phyloP scores from a whole-genome alignment of 2,329 filamentous ascomycete genomes.

The Corinectria fuckeliana region DNA sequence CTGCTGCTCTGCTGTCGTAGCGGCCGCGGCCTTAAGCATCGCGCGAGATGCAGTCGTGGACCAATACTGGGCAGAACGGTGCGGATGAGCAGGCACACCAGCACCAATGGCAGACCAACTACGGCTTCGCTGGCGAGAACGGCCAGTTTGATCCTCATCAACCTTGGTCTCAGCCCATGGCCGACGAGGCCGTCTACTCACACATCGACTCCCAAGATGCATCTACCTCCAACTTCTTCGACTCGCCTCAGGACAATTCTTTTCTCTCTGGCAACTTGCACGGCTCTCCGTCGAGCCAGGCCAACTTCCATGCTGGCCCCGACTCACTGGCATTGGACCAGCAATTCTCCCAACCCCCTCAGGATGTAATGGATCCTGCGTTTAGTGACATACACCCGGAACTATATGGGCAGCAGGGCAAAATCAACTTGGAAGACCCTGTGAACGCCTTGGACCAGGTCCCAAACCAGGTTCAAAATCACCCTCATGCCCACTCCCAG shows the following conservation, averaged over 20 bases:
- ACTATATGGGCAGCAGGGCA: slow-evolving; percentile 46
- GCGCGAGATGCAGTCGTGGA: slow-evolving; percentile 51
- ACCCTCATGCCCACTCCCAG: slow-evolving; percentile 42
- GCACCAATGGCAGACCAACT: slow-evolving; percentile 45
- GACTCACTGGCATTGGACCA: slow-evolving; percentile 42
- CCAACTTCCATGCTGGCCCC: slow-evolving; percentile 42
- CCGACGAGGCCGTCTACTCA: slow-evolving; percentile 43
- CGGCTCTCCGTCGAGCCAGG: slow-evolving; percentile 37
- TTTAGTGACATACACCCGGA: slow-evolving; percentile 48
- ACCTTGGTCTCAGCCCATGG: slow-evolving; percentile 46
- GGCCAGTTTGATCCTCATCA: slow-evolving; percentile 49
- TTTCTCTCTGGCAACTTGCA: slow-evolving; percentile 42
- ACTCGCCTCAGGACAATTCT: slow-evolving; percentile 42
- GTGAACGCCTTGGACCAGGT: slow-evolving; percentile 42
- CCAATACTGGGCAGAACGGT: slow-evolving; percentile 46
- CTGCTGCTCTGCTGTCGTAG: slow-evolving; percentile 30
- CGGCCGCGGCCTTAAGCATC: slow-evolving; percentile 31
- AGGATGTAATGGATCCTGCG: slow-evolving; percentile 47
- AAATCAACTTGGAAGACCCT: slow-evolving; percentile 39
- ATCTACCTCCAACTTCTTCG: slow-evolving; percentile 45
- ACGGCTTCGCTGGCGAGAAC: slow-evolving; percentile 42
- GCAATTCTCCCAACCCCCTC: slow-evolving; percentile 43
- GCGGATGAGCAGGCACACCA: slow-evolving; percentile 42
- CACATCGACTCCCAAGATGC: slow-evolving; percentile 42
- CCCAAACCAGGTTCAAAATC: slow-evolving; percentile 41